Evolutionary conservation across 2,329 filamentous ascomycete species (phyloP), one percentile per base, ranked within the genome.

Genomic region (Cladophialophora bantiana): DNA sequence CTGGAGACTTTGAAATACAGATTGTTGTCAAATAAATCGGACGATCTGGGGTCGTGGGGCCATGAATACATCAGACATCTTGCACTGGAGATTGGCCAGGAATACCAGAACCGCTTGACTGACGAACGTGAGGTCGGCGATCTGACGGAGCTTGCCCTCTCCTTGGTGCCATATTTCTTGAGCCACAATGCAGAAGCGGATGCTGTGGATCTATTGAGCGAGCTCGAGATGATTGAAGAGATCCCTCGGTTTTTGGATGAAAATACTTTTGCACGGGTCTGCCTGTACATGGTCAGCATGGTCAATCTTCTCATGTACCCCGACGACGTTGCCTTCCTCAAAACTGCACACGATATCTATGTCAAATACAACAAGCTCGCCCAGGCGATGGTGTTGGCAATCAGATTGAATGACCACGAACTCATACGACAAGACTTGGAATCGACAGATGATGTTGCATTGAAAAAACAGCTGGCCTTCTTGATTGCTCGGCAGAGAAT

Each of bases 261-360:
- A 78, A 90, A 98, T 81, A 98, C 94, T 32, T 99, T 96, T 78
- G 85, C 91, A 60, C 86, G 95, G 75, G 95, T 97, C 64, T 98
- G 95, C 77, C 82, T 99, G 73, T 99, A 99, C 82, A 97, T 99
- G 90, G 93, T 96, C 74, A 96, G 93, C 83, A 98, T 98, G 92
- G 95, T 99, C 73, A 96, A 95, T 76, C 87, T 99, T 20, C 88
- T 99, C 78, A 97, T 95, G 62, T 98, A 96, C 76, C 95, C 95
- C 52, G 95, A 99, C 80, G 97, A 99, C 80, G 92, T 97, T 77
- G 89, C 92, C 74, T 98, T 99, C 81, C 89, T 99, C 67, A 90
- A 89, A 71, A 96, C 94, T 7, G 94, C 94, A 56, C 95, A 98
- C 82, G 87, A 90, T 70, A 96, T 99, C 76, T 99, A 99, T 82